phyloP scores from a whole-genome alignment of 1,284 basidiomycete genomes.

The Tilletia setariae region DNA sequence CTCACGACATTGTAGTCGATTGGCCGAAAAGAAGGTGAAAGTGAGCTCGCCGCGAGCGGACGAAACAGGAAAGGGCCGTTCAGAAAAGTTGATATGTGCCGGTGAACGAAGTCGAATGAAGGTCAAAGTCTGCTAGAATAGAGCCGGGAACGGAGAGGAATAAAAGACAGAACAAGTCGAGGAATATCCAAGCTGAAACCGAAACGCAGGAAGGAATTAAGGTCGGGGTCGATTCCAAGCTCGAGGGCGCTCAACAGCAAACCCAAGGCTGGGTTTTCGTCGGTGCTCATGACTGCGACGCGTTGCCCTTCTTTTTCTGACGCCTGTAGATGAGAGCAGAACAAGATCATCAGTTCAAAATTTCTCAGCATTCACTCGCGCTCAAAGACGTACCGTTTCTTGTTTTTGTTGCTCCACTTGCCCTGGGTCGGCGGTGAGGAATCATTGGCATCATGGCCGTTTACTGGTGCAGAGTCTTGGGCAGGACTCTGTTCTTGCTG shows the following conservation, averaged over 20 bases:
- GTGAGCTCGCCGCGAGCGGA: no score
- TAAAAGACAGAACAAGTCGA: neutral
- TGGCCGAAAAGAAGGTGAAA: no score
- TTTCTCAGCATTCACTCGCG: neutral
- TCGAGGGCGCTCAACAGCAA: no score
- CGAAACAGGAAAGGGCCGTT: neutral
- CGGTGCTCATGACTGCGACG: neutral
- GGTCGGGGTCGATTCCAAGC: no score
- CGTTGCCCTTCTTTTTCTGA: slow-evolving; percentile 15
- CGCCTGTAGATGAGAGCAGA: neutral
- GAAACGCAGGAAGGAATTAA: no score
- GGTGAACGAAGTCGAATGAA: neutral
- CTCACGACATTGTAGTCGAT: no score
- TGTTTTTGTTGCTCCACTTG: neutral
- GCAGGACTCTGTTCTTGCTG: neutral
- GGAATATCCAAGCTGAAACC: neutral
- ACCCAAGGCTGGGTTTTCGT: no score
- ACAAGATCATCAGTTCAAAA: neutral
- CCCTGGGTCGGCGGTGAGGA: neutral
- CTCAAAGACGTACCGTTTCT: neutral
- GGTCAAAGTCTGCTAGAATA: neutral
- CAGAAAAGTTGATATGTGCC: neutral
- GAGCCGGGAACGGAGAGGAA: neutral
- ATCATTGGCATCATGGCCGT: neutral
- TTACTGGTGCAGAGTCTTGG: no score